Conservation (phyloP, 768 basidiomycete genomes). For the Strobilomyces echinocephalus region DNA sequence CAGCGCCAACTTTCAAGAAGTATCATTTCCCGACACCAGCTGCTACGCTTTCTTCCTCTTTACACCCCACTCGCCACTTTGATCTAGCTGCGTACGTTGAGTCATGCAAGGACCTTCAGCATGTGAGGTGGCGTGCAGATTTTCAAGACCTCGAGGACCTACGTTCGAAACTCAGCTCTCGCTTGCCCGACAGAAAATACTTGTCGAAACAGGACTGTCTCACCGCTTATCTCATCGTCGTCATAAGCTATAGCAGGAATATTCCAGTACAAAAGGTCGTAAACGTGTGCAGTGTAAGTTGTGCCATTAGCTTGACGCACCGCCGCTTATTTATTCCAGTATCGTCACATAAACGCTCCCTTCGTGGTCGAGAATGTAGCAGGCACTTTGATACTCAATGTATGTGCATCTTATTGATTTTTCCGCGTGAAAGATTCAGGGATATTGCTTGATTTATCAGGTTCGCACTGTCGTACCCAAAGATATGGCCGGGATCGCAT, state of each 20-base stretch:
- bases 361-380: too few relatives aligned
- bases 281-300: constrained; percentile 23
- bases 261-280: constrained; percentile 15
- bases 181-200: neutral
- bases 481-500: too few relatives aligned
- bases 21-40: constrained; percentile 18
- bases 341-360: too few relatives aligned
- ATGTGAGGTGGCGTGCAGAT: constrained; percentile 17
- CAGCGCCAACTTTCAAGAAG: constrained; percentile 25
- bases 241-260: constrained; percentile 14
- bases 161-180: constrained; percentile 3
- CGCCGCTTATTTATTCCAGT: too few relatives aligned
- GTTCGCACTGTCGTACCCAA: too few relatives aligned
- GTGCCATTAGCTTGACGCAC: too few relatives aligned
- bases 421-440: too few relatives aligned
- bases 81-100: neutral
- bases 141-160: constrained; percentile 11
- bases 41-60: constrained; percentile 12
- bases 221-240: constrained; percentile 22
- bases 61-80: constrained; percentile 9
- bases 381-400: too few relatives aligned
- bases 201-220: constrained; percentile 25
- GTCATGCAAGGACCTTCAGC: constrained; percentile 3
- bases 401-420: too few relatives aligned
- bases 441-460: too few relatives aligned